Evolutionary conservation across 495 filamentous ascomycete species (phyloP).

Genomic region (Acidomyces sp.): DNA sequence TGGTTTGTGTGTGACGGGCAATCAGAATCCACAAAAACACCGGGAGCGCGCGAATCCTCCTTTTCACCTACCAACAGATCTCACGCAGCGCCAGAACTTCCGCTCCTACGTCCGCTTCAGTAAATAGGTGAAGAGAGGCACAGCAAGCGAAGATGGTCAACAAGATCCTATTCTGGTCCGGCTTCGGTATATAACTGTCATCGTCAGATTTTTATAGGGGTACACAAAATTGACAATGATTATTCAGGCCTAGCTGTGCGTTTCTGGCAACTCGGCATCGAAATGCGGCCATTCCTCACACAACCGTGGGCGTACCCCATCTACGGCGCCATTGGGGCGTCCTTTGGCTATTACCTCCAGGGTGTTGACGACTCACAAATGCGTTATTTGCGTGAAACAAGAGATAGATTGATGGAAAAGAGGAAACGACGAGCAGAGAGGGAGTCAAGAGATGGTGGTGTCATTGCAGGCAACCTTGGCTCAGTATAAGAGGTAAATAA

Average conservation of each 20-base stretch:
- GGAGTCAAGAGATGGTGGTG: slow-evolving; percentile 31
- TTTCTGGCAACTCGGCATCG: slow-evolving; percentile 91
- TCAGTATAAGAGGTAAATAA: slow-evolving; percentile 10
- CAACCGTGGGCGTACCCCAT: slow-evolving; percentile 84
- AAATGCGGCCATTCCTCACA: slow-evolving; percentile 81
- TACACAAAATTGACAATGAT: slow-evolving; percentile 1
- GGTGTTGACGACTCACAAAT: slow-evolving; percentile 70
- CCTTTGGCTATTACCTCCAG: slow-evolving; percentile 92
- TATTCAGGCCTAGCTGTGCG: slow-evolving; percentile 73
- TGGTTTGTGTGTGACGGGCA: too few relatives aligned
- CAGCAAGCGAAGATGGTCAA: slow-evolving; percentile 39
- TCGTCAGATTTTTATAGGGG: slow-evolving; percentile 3
- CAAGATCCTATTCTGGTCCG: slow-evolving; percentile 89
- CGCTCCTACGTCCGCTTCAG: background rate
- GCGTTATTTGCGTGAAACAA: slow-evolving; percentile 59
- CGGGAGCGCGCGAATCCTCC: too few relatives aligned
- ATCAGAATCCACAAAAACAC: too few relatives aligned
- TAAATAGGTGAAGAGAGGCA: background rate
- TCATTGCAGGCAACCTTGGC: slow-evolving; percentile 2
- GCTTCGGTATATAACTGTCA: slow-evolving; percentile 65
- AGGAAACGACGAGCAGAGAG: slow-evolving; percentile 58
- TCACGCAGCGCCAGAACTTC: too few relatives aligned
- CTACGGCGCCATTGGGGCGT: slow-evolving; percentile 69
- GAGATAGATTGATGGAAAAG: slow-evolving; percentile 74
- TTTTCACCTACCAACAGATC: too few relatives aligned